Evolutionary conservation across 129 eudicot genomes (phyloP).

Genomic region (Solidago caesia): DNA sequence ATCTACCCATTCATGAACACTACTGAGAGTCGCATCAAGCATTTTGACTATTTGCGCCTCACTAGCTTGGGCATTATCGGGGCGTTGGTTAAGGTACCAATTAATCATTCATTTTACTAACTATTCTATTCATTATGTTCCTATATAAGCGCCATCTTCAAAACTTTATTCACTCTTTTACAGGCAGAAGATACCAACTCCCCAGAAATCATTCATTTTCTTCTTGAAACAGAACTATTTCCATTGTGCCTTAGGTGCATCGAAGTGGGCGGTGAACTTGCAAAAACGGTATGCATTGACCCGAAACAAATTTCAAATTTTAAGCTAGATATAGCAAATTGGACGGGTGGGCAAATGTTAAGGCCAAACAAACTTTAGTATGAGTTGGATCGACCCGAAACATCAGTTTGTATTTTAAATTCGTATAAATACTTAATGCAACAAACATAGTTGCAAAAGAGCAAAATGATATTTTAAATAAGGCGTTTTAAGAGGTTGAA

Average conservation of each 20-base stretch:
- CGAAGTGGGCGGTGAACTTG: slow-evolving; percentile 40
- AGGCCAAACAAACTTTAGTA: background rate
- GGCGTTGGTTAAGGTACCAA: slow-evolving; percentile 44
- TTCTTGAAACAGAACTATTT: slow-evolving; percentile 42
- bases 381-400: background rate
- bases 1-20: slow-evolving; percentile 43
- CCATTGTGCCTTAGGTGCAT: slow-evolving; percentile 50
- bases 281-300: slow-evolving; percentile 32
- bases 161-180: background rate
- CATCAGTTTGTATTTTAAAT: too few relatives aligned
- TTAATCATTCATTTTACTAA: background rate
- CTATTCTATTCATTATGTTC: background rate
- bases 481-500: too few relatives aligned
- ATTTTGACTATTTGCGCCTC: slow-evolving; percentile 39
- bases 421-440: too few relatives aligned
- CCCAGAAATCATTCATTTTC: slow-evolving; percentile 38
- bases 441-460: too few relatives aligned
- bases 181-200: slow-evolving; percentile 39
- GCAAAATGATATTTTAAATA: too few relatives aligned
- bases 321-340: background rate
- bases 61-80: slow-evolving; percentile 47
- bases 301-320: background rate
- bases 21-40: slow-evolving; percentile 23
- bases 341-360: background rate
- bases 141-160: background rate